Percentiles rank a stretch among this genome's conserved stretches.
Evolutionary conservation across 345 rosid species (phyloP).

Genomic region (Boechera stricta): DNA sequence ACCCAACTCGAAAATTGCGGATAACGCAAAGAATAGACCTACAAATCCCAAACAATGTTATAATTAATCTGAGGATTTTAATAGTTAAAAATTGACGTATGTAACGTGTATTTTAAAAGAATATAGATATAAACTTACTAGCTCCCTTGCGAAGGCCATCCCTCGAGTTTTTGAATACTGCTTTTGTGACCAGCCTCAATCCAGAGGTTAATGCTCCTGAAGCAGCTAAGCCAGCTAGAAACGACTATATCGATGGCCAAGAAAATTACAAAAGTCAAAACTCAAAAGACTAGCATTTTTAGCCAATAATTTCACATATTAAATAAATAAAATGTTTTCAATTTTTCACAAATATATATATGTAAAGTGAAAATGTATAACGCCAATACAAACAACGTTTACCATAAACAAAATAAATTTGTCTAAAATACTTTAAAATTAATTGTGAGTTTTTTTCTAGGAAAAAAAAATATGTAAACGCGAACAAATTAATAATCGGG

Average conservation of each 20-base stretch:
- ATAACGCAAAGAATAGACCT: slow-evolving; percentile 70
- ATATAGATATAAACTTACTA: slow-evolving; percentile 48
- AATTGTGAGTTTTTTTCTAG: background rate
- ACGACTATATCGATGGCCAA: slow-evolving; percentile 53
- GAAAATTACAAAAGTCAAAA: background rate
- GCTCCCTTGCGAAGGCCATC: slow-evolving; percentile 84
- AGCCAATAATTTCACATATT: background rate
- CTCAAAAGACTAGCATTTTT: background rate
- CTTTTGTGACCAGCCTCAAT: slow-evolving; percentile 68
- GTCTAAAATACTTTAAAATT: background rate
- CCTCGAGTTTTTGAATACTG: slow-evolving; percentile 57
- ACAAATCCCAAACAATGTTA: slow-evolving; percentile 19
- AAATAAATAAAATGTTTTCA: background rate
- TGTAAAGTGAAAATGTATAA: background rate
- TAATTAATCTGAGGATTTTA: background rate
- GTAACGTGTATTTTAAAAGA: background rate
- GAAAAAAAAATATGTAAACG: background rate
- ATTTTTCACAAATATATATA: background rate
- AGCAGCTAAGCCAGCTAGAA: slow-evolving; percentile 78
- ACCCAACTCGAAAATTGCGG: slow-evolving; percentile 58
- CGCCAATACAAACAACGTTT: background rate
- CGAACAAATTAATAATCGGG: background rate
- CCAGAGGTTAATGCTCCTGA: slow-evolving; percentile 81
- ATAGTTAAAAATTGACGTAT: background rate
- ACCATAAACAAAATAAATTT: background rate